Evolutionary conservation across 768 basidiomycete species (phyloP).

Genomic region (Tricholoma hemisulphureum): DNA sequence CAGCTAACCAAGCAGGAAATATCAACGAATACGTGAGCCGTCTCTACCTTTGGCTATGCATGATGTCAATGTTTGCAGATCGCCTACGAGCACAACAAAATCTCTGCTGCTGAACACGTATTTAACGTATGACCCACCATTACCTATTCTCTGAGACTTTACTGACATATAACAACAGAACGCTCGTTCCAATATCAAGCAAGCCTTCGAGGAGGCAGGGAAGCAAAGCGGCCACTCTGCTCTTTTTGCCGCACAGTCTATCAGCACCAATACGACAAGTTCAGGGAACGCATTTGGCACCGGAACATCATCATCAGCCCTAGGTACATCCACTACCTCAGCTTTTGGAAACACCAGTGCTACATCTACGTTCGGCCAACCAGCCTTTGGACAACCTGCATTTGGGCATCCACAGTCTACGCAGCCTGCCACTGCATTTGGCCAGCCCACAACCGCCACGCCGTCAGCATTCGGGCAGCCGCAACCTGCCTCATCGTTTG

Average conservation of each 20-base stretch:
- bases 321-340: slow-evolving; percentile 24
- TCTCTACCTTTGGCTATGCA: background rate
- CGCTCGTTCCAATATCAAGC: slow-evolving; percentile 46
- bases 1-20: slow-evolving; percentile 54
- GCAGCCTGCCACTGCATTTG: slow-evolving; percentile 29
- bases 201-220: slow-evolving; percentile 52
- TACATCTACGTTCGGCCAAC: slow-evolving; percentile 25
- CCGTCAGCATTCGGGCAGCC: slow-evolving; percentile 41
- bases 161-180: slow-evolving; percentile 31
- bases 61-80: slow-evolving; percentile 27
- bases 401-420: slow-evolving; percentile 32
- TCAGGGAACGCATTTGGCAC: slow-evolving; percentile 24
- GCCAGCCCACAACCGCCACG: slow-evolving; percentile 27
- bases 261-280: slow-evolving; percentile 12
- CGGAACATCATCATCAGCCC: slow-evolving; percentile 25
- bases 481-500: slow-evolving; percentile 26
- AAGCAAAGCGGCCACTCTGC: slow-evolving; percentile 37
- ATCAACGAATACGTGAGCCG: slow-evolving; percentile 67
- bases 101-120: slow-evolving; percentile 49
- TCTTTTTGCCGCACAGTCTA: slow-evolving; percentile 18
- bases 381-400: slow-evolving; percentile 39
- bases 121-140: slow-evolving; percentile 29
- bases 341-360: slow-evolving; percentile 29
- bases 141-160: background rate
- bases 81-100: slow-evolving; percentile 59